Conservation (phyloP, 164 flowering plant genomes). For the Vitis amurensis region DNA sequence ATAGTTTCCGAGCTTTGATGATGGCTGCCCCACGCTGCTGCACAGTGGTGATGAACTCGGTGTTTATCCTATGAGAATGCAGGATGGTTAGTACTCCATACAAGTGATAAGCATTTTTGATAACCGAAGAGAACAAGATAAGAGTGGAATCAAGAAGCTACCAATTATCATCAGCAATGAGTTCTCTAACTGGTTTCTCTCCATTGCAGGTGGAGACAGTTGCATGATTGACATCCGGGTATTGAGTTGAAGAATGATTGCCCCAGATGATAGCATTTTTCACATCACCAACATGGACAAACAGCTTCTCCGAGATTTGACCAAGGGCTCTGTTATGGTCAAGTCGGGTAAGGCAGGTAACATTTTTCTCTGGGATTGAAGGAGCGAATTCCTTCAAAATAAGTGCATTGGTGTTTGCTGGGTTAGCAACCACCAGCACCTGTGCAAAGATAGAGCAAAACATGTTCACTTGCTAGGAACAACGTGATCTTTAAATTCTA, state of each 20-base stretch:
- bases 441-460: slow-evolving; percentile 16
- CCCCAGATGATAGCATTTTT: slow-evolving; percentile 93
- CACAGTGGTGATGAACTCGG: slow-evolving; percentile 68
- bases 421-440: slow-evolving; percentile 90
- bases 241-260: slow-evolving; percentile 89
- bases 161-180: slow-evolving; percentile 71
- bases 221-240: slow-evolving; percentile 88
- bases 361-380: slow-evolving; percentile 82
- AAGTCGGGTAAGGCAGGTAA: slow-evolving; percentile 81
- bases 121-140: no score
- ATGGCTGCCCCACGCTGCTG: slow-evolving; percentile 88
- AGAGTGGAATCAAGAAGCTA: slow-evolving; percentile 17
- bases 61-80: slow-evolving; percentile 47
- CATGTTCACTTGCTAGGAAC: background rate
- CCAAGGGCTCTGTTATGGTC: slow-evolving; percentile 91
- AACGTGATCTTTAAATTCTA: no score
- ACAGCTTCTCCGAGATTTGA: slow-evolving; percentile 72
- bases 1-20: slow-evolving; percentile 72
- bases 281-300: slow-evolving; percentile 62
- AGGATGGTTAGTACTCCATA: background rate
- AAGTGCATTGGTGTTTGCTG: slow-evolving; percentile 89
- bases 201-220: slow-evolving; percentile 49
- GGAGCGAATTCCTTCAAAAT: slow-evolving; percentile 88
- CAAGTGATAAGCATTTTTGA: no score
- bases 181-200: slow-evolving; percentile 52